These are phyloP conservation scores for Termitomyces sp. DNA, from an alignment of 768 basidiomycete species.

Conservation along the genomic window DNA sequence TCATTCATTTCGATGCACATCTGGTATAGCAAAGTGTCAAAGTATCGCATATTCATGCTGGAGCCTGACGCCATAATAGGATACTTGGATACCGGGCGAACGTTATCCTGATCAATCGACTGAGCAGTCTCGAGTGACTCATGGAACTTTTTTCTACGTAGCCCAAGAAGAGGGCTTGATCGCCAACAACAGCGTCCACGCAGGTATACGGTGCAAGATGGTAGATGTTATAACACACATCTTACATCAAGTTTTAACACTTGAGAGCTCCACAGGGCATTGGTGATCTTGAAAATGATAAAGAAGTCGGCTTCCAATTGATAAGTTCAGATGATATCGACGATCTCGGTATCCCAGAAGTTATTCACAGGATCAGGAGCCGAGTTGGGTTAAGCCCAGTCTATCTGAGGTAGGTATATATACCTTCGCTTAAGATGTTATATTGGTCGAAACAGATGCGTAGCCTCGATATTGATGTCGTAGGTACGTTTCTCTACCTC, in stretches of 20 bases:
- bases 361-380: slow-evolving; percentile 63
- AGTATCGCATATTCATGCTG: slow-evolving; percentile 14
- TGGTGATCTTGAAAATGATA: slow-evolving; percentile 62
- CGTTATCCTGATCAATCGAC: slow-evolving; percentile 52
- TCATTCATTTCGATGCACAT: slow-evolving; percentile 79
- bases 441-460: background rate
- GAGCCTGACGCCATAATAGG: slow-evolving; percentile 31
- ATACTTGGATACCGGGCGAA: slow-evolving; percentile 42
- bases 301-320: slow-evolving; percentile 69
- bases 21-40: slow-evolving; percentile 21
- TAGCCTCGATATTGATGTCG: slow-evolving; percentile 78
- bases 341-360: slow-evolving; percentile 64
- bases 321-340: slow-evolving; percentile 83
- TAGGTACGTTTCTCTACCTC: slow-evolving; percentile 37
- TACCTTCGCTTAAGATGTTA: background rate
- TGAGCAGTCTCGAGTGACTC: slow-evolving; percentile 65
- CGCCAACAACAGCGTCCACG: slow-evolving; percentile 75
- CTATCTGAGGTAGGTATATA: slow-evolving; percentile 54
- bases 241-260: slow-evolving; percentile 18
- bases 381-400: slow-evolving; percentile 73
- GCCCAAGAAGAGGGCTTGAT: slow-evolving; percentile 77
- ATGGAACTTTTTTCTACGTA: slow-evolving; percentile 82
- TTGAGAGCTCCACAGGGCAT: slow-evolving; percentile 37
- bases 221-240: slow-evolving; percentile 15
- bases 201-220: slow-evolving; percentile 79